These are phyloP conservation scores for Dendrostoma leiphaemia DNA, from an alignment of 2,329 filamentous ascomycete genomes.

Conservation along the genomic window DNA sequence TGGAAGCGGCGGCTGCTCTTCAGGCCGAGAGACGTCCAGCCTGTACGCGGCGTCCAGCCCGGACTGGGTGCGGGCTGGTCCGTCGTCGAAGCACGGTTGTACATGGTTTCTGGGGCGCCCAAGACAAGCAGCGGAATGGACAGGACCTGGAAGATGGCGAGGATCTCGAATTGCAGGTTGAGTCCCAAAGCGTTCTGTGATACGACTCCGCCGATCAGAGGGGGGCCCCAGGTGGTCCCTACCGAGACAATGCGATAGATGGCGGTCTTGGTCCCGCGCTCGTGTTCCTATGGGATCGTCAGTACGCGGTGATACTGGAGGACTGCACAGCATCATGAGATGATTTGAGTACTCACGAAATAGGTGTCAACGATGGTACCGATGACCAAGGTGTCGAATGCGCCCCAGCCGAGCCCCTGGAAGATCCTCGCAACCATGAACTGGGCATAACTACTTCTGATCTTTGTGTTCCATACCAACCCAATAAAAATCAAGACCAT, in stretches of 20 bases:
- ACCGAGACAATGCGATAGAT: slow-evolving; percentile 44
- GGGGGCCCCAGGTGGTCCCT: slow-evolving; percentile 51
- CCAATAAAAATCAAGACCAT: slow-evolving; percentile 46
- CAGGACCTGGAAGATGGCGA: slow-evolving; percentile 46
- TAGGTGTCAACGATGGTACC: slow-evolving; percentile 56
- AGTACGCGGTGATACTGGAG: too few relatives aligned
- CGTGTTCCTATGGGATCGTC: slow-evolving; percentile 46
- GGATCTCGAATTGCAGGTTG: slow-evolving; percentile 49
- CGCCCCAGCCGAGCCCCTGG: slow-evolving; percentile 58
- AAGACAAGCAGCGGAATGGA: slow-evolving; percentile 47
- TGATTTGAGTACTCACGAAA: slow-evolving; percentile 46
- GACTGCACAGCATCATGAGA: too few relatives aligned
- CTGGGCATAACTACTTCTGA: slow-evolving; percentile 38
- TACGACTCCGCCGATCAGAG: slow-evolving; percentile 50
- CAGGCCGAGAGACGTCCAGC: slow-evolving; percentile 21
- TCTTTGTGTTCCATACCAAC: slow-evolving; percentile 48
- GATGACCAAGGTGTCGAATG: slow-evolving; percentile 53
- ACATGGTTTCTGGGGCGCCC: slow-evolving; percentile 51
- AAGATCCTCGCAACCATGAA: slow-evolving; percentile 53
- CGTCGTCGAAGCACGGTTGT: slow-evolving; percentile 37
- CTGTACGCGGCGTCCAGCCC: slow-evolving; percentile 17
- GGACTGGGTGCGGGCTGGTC: slow-evolving; percentile 21
- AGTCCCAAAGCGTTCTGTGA: slow-evolving; percentile 40
- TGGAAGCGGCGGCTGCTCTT: slow-evolving; percentile 15
- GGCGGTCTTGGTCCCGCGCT: slow-evolving; percentile 44